Evolutionary conservation across 2,329 filamentous ascomycete genomes (phyloP).

Genomic region (Aspergillus persii): DNA sequence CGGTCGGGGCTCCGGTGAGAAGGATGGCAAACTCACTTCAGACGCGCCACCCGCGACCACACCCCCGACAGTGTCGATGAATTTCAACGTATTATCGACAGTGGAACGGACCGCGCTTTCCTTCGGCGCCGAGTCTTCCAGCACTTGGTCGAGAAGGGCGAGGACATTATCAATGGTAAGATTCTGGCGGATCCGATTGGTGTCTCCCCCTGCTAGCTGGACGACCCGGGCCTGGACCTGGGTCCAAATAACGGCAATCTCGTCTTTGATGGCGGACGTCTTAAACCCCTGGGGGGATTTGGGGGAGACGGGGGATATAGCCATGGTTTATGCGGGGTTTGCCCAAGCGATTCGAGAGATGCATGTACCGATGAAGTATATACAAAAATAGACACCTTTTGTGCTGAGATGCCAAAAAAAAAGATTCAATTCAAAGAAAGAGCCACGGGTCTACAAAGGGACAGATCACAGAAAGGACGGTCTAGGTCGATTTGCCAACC

Average conservation of each 20-base stretch:
- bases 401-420: background rate
- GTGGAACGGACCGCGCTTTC: constrained; percentile 7
- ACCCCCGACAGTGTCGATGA: constrained; percentile 15
- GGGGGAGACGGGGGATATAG: background rate
- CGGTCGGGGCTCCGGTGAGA: background rate
- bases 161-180: constrained; percentile 14
- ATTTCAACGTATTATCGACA: constrained; percentile 15
- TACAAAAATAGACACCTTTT: background rate
- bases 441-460: background rate
- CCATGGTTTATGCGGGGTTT: background rate
- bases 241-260: constrained; percentile 14
- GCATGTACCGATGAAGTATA: background rate
- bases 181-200: constrained; percentile 5
- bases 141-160: constrained; percentile 8
- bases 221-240: constrained; percentile 17
- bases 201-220: constrained; percentile 13
- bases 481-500: background rate
- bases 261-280: constrained; percentile 10
- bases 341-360: too few relatives aligned
- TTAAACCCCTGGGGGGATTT: background rate
- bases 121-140: constrained; percentile 2
- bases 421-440: background rate
- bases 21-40: constrained; percentile 6
- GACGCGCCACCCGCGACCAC: constrained; percentile 12
- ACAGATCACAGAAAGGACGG: background rate